Evolutionary conservation across 169 alveolate genomes (phyloP).

Genomic region (Miamiensis avidus): DNA sequence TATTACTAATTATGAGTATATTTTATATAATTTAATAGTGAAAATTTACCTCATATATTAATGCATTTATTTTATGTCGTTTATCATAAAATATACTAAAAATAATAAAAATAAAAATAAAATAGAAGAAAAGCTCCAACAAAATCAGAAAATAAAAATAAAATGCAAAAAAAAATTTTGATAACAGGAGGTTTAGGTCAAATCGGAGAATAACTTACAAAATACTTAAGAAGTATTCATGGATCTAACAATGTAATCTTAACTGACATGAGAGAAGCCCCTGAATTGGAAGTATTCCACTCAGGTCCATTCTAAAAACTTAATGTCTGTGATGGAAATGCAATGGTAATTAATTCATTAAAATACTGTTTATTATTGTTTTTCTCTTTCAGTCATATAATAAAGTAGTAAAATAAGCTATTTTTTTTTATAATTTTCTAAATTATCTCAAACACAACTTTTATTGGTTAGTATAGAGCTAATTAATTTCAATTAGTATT

Average conservation of each 20-base stretch:
- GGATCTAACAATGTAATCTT: not conserved
- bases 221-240: not conserved
- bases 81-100: no score
- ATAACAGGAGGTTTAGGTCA: not conserved
- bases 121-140: not conserved
- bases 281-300: not conserved
- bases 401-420: no score
- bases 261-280: not conserved
- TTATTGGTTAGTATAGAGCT: not conserved
- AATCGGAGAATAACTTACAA: not conserved
- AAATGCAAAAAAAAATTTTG: no score
- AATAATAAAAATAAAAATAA: no score
- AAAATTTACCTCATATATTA: no score
- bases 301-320: not conserved
- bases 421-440: no score
- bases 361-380: no score
- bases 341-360: not conserved
- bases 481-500: no score
- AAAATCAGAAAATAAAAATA: not conserved
- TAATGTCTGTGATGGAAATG: not conserved
- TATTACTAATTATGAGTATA: no score
- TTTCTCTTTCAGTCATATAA: not conserved
- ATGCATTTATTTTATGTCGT: no score
- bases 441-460: no score
- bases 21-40: no score